A percentile compares a stretch with the other conserved stretches of the same genome.
Evolutionary conservation across 345 rosid genomes (phyloP).

Genomic region (Populus tremula): DNA sequence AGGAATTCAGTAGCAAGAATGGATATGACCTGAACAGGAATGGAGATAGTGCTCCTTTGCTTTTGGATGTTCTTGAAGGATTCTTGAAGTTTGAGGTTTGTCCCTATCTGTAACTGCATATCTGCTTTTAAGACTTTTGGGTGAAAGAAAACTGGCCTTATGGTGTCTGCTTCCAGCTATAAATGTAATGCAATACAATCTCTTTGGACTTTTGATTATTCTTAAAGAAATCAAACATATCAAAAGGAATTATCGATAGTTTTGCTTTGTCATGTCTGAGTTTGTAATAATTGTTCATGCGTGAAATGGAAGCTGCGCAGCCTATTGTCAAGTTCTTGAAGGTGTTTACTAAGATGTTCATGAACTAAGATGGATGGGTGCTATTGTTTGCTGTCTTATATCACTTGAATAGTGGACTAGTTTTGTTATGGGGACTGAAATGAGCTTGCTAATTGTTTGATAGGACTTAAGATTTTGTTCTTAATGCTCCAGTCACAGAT

Average conservation of each 20-base stretch:
- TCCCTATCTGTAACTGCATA: background rate
- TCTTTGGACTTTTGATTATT: background rate
- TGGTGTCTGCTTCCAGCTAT: background rate
- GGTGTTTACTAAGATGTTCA: background rate
- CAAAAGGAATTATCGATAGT: background rate
- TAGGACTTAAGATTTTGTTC: background rate
- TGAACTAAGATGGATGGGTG: background rate
- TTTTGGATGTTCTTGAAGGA: conserved; percentile 88
- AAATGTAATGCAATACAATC: background rate
- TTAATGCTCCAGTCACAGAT: background rate
- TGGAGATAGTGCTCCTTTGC: conserved; percentile 80
- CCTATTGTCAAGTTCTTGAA: background rate
- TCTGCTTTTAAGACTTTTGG: background rate
- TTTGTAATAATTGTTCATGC: background rate
- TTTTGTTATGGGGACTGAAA: background rate
- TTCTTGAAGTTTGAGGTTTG: conserved; percentile 81
- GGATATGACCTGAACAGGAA: conserved; percentile 82
- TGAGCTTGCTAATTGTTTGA: background rate
- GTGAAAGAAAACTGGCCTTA: conserved; percentile 4
- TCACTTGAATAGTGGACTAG: background rate
- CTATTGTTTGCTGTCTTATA: background rate
- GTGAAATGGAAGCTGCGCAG: background rate
- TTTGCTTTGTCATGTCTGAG: background rate
- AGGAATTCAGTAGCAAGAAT: conserved; percentile 73
- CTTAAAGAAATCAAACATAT: background rate